A percentile compares a stretch with the other conserved stretches of the same genome.
Evolutionary conservation across 352 stramenopile genomes (phyloP).

Genomic region (Phytophthora boehmeriae): DNA sequence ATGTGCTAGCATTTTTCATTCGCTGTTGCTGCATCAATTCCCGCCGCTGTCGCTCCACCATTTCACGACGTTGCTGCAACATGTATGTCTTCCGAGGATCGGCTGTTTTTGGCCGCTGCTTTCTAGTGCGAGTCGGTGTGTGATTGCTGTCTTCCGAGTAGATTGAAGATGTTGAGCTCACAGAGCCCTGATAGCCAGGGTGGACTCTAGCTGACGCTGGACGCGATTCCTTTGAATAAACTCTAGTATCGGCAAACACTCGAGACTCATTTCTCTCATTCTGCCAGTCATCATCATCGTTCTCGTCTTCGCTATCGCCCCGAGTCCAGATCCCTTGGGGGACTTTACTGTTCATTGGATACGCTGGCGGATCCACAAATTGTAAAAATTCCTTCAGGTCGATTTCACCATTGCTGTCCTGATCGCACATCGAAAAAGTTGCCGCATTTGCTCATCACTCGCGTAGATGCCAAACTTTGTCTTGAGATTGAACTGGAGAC

Average conservation of each 20-base stretch:
- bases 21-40: constrained; percentile 45
- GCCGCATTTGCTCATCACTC: constrained; percentile 73
- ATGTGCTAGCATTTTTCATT: constrained; percentile 16
- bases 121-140: constrained; percentile 27
- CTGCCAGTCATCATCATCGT: constrained; percentile 15
- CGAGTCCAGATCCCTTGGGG: constrained; percentile 65
- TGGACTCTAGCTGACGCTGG: constrained; percentile 1
- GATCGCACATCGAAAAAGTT: constrained; percentile 70
- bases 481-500: constrained; percentile 81
- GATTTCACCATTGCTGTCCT: constrained; percentile 71
- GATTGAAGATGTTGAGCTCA: constrained; percentile 1
- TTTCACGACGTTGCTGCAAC: constrained; percentile 66
- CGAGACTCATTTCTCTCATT: constrained; percentile 6
- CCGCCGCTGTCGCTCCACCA: constrained; percentile 56
- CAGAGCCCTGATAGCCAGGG: constrained; percentile 1
- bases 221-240: neutral
- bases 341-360: constrained; percentile 59
- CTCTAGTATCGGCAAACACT: neutral
- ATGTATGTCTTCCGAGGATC: constrained; percentile 70
- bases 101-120: constrained; percentile 65
- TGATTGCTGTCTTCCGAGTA: constrained; percentile 11
- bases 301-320: constrained; percentile 24
- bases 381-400: constrained; percentile 82
- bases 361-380: constrained; percentile 67
- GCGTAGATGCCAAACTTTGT: constrained; percentile 81